A percentile compares a stretch with the other conserved stretches of the same genome.
Conservation (phyloP, 305 asterid species). For the Fraxinus platypoda region DNA sequence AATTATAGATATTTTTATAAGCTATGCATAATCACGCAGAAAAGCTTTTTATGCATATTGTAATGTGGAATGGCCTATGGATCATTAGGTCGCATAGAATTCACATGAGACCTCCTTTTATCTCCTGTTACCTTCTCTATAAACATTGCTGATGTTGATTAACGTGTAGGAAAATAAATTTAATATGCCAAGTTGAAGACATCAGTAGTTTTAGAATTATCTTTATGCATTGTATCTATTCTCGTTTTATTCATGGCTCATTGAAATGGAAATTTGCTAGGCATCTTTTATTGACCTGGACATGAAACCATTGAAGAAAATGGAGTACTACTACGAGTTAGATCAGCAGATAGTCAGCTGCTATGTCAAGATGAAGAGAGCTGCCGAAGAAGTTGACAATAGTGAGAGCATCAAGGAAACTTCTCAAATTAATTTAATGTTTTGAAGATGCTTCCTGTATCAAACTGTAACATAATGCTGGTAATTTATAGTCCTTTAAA, state of each 20-base stretch:
- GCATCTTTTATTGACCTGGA: constrained; percentile 89
- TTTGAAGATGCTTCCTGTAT: constrained; percentile 16
- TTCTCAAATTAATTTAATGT: constrained; percentile 18
- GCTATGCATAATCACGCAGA: background rate
- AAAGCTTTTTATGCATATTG: background rate
- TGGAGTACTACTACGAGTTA: constrained; percentile 77
- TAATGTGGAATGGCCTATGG: constrained; percentile 5
- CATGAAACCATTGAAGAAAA: constrained; percentile 80
- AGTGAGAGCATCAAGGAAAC: constrained; percentile 29
- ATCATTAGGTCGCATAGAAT: background rate
- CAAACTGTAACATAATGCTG: constrained; percentile 22
- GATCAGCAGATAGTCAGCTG: constrained; percentile 72
- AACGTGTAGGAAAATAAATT: constrained; percentile 6
- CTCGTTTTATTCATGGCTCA: constrained; percentile 19
- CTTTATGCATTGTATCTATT: constrained; percentile 10
- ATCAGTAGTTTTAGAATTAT: background rate
- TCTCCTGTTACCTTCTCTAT: constrained; percentile 12
- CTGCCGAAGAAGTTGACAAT: constrained; percentile 30
- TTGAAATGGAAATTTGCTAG: constrained; percentile 33
- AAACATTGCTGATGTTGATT: background rate
- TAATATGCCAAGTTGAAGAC: background rate
- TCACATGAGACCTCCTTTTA: background rate
- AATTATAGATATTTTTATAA: constrained; percentile 2
- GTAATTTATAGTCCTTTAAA: constrained; percentile 24
- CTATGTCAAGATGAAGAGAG: constrained; percentile 50